Evolutionary conservation across 805 yeast species (phyloP), one percentile per base, ranked within the genome.

Genomic region (Kodamaea kaohsiungensis): DNA sequence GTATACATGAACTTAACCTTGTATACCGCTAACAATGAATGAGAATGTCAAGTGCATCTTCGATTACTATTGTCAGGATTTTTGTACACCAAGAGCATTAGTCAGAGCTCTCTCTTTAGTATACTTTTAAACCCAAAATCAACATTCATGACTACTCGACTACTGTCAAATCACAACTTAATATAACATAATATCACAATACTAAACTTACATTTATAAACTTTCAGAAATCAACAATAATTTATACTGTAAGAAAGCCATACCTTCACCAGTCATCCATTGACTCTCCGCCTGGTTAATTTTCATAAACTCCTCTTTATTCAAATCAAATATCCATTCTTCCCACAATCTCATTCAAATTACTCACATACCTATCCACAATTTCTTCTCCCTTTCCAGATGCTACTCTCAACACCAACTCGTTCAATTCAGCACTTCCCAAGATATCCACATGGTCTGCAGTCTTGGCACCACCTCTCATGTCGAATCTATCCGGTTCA

Each of bases 371-470:
- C 47, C 82, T 73, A 61, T 86, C 86, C 46, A 81, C 74, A 54
- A 95, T 88, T 16, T 76, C 68, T 48, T 83, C 83, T 1, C 96
- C 96, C 37, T 77, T 68, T 0, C 99, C 99, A 43, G 89, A 77
- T 1, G 92, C 98, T 15, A 95, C 91, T 57, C 82, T 81, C 52
- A 93, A 74, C 10, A 95, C 76, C 63, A 92, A 74, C 65, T 95
- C 99, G 66, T 95, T 95, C 67, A 95, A 75, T 65, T 88, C 96
- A 0, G 98, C 90, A 58, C 96, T 85, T 1, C 99, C 99, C 47
- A 95, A 76, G 47, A 95, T 92, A 67, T 95, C 99, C 27, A 95
- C 99, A 69, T 95, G 99, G 64, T 95, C 99, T 0, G 98, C 98
- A 0, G 98, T 93, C 67, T 88, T 89, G 9, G 97, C 96, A 12